Base-by-base conservation (phyloP, 2,329 filamentous ascomycete species). In the Nannizzia gypsea region DNA sequence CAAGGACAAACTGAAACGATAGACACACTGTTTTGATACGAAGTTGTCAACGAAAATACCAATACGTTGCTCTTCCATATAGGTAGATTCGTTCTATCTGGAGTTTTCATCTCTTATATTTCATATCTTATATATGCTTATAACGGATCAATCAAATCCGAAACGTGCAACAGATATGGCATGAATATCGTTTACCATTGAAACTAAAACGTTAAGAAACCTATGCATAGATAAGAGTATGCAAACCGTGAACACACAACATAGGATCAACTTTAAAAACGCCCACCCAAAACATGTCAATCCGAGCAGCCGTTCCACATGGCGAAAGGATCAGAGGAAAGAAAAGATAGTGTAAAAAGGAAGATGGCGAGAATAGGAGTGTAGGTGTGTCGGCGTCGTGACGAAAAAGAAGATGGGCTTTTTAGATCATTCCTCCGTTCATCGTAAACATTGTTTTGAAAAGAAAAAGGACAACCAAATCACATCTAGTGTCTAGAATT, bases 201-300 rank as follows among this genome's bases (percentile, higher is more conserved):
- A 52, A 52, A 31, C 26, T 52, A 52, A 28, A 24, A 28, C 24
- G 26, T 52, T 36, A 52, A 52, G 6, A 52, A 28, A 24, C 48
- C 48, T 52, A 52, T 52, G 48, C 48, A 52, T 52, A 52, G 26
- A 31, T 31, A 52, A 28, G 26, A 31, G 48, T 52, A 52, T 52
- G 48, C 48, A 52, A 24, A 28, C 48, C 48, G 22, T 52, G 22
- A 52, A 52, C 22, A 52, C 48, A 52, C 26, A 13, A 52, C 22
- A 52, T 24, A 52, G 13, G 22, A 52, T 28, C 24, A 52, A 31
- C 22, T 52, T 52, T 8, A 36, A 36, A 26, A 56, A 56, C 54
- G 54, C 54, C 42, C 54, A 56, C 54, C 54, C 54, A 56, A 56
- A 36, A 56, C 36, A 28, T 52, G 26, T 52, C n/a, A 31, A 56